Evolutionary conservation across 2,329 filamentous ascomycete species (phyloP), one percentile per base, ranked within the genome.

Genomic region (Talaromyces islandicus): DNA sequence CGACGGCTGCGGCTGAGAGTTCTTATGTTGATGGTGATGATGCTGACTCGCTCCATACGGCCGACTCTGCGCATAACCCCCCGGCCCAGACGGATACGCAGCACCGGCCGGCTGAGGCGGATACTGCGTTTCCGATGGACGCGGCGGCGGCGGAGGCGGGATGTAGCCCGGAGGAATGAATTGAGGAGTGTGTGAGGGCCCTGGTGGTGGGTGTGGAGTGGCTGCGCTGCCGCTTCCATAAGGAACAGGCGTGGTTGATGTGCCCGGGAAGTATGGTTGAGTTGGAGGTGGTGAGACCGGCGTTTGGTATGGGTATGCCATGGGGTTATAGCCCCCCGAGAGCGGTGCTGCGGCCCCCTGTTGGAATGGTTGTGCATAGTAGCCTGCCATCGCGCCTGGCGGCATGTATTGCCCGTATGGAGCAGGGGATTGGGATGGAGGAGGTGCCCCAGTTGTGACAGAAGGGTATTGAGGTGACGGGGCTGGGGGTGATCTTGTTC

Each of bases 81-180:
- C 81, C 4, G 83, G 81, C 9, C 81, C 81, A 56, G 76, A 75
- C 1, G 77, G 75, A 68, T 83, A 87, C n/a, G 81, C 81, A 48
- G 81, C 79, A 54, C 79, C 75, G 54, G 79, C 75, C 4, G 81
- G 77, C n/a, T 69, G 64, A 17, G 60, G 27, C 29, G 71, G 69
- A 59, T 76, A 75, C 25, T 63, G 68, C 14, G 73, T 61, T 69
- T 80, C 83, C 54, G 86, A 85, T 6, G 84, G 85, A 2, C 85
- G 84, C 1, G 86, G 86, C 0, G 86, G 87, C 11, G 87, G 87
- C 3, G 86, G 87, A 19, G 86, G 86, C 0, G 85, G 86, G 27
- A 88, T 80, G 69, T 88, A 89, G 4, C 86, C 86, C 56, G 85
- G 81, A 12, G 85, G 85, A 58, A 87, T 73, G 63, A 77, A 78